Percentiles rank a stretch among this genome's conserved stretches.
phyloP scores from a whole-genome alignment of 225 moss, liverwort and hornwort species.

The Physcomitrellopsis africana region DNA sequence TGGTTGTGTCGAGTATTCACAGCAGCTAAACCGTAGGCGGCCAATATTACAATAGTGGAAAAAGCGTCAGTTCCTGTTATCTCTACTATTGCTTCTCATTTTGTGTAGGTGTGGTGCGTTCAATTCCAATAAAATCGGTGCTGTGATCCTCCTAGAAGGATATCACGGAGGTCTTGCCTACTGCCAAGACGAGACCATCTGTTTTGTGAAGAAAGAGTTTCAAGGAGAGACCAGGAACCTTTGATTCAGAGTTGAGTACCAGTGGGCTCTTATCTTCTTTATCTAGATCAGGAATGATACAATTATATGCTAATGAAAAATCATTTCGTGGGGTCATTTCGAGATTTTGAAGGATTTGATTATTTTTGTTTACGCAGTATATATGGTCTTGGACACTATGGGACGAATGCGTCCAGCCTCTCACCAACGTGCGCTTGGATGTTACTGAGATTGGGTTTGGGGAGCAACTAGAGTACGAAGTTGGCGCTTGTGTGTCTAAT shows the following conservation, averaged over 20 bases:
- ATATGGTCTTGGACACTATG: conserved; percentile 11
- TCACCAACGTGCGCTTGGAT: conserved; percentile 25
- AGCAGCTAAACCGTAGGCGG: background rate
- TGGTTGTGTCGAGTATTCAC: no score
- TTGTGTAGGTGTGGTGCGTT: conserved; percentile 25
- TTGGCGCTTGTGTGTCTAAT: conserved; percentile 10
- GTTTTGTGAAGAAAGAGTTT: conserved; percentile 25
- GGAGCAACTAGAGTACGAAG: conserved; percentile 23
- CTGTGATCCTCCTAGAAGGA: conserved; percentile 9
- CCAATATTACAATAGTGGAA: no score
- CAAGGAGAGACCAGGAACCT: conserved; percentile 10
- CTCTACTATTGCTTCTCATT: no score
- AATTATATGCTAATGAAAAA: no score
- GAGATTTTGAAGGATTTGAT: no score
- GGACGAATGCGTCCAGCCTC: conserved; percentile 23
- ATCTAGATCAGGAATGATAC: no score
- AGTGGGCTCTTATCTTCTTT: no score
- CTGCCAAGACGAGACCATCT: conserved; percentile 16
- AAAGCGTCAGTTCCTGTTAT: no score
- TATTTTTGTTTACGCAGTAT: conserved; percentile 4
- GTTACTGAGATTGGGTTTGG: conserved; percentile 26
- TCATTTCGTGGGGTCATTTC: no score
- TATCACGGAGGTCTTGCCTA: conserved; percentile 22
- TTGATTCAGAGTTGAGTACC: conserved; percentile 10
- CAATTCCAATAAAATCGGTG: conserved; percentile 12